These are phyloP conservation scores for Phytomonas francai DNA, from an alignment of 208 protist species.

Conservation along the genomic window DNA sequence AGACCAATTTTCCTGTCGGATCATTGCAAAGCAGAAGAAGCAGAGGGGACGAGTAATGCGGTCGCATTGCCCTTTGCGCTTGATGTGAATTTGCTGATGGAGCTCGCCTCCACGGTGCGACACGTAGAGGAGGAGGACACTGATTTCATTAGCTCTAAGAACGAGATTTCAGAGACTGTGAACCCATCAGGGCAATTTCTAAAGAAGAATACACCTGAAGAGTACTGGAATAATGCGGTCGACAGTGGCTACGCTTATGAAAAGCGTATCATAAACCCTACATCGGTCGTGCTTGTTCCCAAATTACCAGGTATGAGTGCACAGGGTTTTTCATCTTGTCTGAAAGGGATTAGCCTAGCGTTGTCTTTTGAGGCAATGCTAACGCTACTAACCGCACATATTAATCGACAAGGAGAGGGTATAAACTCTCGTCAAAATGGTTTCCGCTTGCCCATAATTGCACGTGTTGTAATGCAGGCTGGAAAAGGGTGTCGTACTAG, in stretches of 20 bases:
- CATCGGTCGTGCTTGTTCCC: background rate
- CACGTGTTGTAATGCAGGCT: background rate
- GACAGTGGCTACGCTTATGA: background rate
- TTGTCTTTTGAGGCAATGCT: background rate
- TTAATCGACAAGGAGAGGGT: background rate
- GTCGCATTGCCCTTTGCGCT: background rate
- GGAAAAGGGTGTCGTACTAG: background rate
- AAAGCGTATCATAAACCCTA: background rate
- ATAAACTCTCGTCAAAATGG: background rate
- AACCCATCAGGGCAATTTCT: background rate
- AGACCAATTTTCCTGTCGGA: background rate
- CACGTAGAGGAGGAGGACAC: background rate
- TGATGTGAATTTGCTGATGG: background rate
- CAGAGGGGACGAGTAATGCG: background rate
- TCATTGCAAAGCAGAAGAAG: background rate
- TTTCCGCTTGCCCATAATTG: background rate
- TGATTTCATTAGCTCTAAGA: background rate
- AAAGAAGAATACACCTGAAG: background rate
- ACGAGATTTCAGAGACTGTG: background rate
- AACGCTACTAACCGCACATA: background rate
- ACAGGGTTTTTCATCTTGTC: background rate
- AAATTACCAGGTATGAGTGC: background rate
- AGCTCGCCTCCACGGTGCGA: background rate
- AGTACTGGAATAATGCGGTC: background rate
- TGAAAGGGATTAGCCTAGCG: background rate